Base-by-base conservation (phyloP, 1,284 basidiomycete genomes). In the Termitomyces sp. region DNA sequence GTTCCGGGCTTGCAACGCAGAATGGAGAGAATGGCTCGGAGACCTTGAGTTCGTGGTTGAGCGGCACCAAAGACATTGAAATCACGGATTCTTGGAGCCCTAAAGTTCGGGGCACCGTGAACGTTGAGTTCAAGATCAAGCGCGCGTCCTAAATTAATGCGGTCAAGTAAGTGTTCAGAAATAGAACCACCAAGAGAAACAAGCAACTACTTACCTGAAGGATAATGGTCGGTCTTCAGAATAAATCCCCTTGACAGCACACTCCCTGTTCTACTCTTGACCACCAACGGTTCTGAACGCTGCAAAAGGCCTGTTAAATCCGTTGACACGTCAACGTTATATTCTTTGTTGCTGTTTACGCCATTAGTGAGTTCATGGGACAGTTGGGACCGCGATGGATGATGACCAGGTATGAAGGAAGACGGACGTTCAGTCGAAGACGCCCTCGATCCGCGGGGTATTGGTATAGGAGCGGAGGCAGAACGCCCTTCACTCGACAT, bases 51-150 rank as follows among this genome's bases (percentile, higher is more conserved):
- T 3, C 95, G 93, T 11, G 97, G 97, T 67, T 99, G 97, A 1
- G 97, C 97, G 6, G 88, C 89, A 16, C 93, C 95, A 66, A 89
- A 97, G 1, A 97, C 91, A 59, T 94, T 93, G 45, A 96, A 76
- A 57, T 82, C 81, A 39, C 83, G 85, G 45, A 84, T 79, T 51
- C 83, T 76, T 19, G 88, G 87, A 44, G 90, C 85, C 56, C 97
- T 80, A 66, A 99, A 98, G 72, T 98, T 97, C 3, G 96, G 95
- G 18, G 96, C 96, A 34, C 97, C 97, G 66, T 91, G 87, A 3
- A 99, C 80, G 57, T 91, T 93, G 37, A 97, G 78, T 63, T 94
- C 91, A n/a, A 97, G 79, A 66, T 96, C 90, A 43, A 94, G 76
- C 8, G 93, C 92, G 53, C 93, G 83, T 38, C 91, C 93, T 84